Evolutionary conservation across 2,329 filamentous ascomycete genomes (phyloP).

Genomic region (Alternaria triticimaculans): DNA sequence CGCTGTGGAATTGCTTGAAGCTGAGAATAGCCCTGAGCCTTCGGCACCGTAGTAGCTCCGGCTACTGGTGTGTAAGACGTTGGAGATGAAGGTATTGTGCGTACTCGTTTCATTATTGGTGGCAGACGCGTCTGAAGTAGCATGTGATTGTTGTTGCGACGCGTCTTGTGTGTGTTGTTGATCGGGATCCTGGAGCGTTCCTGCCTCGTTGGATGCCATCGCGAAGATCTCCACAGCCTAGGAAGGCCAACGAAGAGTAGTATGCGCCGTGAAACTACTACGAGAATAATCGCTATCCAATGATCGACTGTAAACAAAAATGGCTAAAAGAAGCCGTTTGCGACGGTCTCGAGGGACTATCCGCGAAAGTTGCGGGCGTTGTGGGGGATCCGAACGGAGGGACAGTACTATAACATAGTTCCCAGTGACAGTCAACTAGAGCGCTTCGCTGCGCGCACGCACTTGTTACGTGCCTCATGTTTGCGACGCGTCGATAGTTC

Average conservation of each 20-base stretch:
- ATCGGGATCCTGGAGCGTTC: slow-evolving; percentile 38
- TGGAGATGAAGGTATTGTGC: slow-evolving; percentile 24
- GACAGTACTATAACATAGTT: background rate
- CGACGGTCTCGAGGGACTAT: background rate
- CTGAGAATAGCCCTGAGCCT: slow-evolving; percentile 13
- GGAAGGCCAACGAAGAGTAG: background rate
- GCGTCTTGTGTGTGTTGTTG: slow-evolving; percentile 34
- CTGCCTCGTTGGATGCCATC: slow-evolving; percentile 43
- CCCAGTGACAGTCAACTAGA: background rate
- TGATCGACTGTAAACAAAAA: background rate
- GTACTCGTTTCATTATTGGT: background rate
- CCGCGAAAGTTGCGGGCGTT: slow-evolving; percentile 1
- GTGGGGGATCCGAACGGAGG: background rate
- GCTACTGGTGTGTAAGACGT: slow-evolving; percentile 26
- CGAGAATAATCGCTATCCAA: background rate
- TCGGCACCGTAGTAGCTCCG: slow-evolving; percentile 17
- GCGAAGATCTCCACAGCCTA: slow-evolving; percentile 6
- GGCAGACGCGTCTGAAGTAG: background rate
- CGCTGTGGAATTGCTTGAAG: slow-evolving; percentile 19
- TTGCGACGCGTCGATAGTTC: slow-evolving; percentile 12
- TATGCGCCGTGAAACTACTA: background rate
- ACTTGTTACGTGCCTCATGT: slow-evolving; percentile 13
- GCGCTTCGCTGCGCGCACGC: slow-evolving; percentile 7
- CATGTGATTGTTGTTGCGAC: slow-evolving; percentile 14
- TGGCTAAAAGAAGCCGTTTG: background rate